Conservation (phyloP, 768 basidiomycete genomes). For the Kwoniella europaea region DNA sequence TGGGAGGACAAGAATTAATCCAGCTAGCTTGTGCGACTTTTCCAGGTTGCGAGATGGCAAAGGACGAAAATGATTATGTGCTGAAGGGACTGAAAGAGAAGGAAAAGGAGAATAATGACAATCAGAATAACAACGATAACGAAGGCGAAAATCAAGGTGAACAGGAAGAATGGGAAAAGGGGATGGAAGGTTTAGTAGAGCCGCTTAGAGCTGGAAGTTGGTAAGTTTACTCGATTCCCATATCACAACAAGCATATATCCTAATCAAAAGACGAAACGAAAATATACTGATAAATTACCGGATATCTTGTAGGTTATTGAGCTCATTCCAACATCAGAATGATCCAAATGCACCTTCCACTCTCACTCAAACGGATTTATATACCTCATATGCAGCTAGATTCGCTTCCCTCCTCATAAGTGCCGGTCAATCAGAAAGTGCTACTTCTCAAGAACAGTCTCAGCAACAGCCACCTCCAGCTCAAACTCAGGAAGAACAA, state of each 20-base stretch:
- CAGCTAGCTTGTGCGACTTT: slow-evolving; percentile 51
- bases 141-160: slow-evolving; percentile 12
- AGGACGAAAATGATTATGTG: slow-evolving; percentile 48
- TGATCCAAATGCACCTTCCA: slow-evolving; percentile 24
- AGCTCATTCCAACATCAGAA: slow-evolving; percentile 35
- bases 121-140: slow-evolving; percentile 11
- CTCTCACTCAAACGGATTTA: slow-evolving; percentile 42
- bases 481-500: slow-evolving; percentile 1
- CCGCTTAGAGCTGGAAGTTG: slow-evolving; percentile 48
- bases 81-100: slow-evolving; percentile 46
- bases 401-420: slow-evolving; percentile 34
- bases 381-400: slow-evolving; percentile 51
- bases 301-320: slow-evolving; percentile 27
- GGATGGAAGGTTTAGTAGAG: slow-evolving; percentile 46
- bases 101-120: slow-evolving; percentile 16
- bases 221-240: slow-evolving; percentile 27
- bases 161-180: slow-evolving; percentile 25
- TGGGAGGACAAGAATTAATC: slow-evolving; percentile 51
- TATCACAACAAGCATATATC: no score
- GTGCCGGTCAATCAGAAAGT: slow-evolving; percentile 16
- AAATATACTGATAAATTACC: not conserved
- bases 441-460: slow-evolving; percentile 1
- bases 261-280: not conserved
- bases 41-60: slow-evolving; percentile 46
- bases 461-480: slow-evolving; percentile 2